phyloP scores from a whole-genome alignment of 2,329 filamentous ascomycete genomes.

The Elsinoe perseae region DNA sequence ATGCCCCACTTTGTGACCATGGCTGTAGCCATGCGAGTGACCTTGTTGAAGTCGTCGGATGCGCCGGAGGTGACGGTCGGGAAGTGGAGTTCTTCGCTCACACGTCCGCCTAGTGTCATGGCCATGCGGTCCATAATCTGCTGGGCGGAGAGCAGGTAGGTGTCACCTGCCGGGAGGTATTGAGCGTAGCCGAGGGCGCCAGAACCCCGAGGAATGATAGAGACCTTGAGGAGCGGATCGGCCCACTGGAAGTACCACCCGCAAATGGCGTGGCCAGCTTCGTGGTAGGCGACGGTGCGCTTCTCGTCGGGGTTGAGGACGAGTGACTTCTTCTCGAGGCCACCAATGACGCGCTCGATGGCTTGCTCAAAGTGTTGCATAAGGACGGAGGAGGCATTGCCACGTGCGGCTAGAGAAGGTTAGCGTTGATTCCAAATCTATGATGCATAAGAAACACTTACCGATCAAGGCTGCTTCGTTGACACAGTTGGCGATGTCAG shows the following conservation, averaged over 20 bases:
- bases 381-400: constrained; percentile 68
- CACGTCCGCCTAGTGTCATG: constrained; percentile 93
- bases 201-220: constrained; percentile 92
- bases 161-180: constrained; percentile 85
- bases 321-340: constrained; percentile 92
- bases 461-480: constrained; percentile 96
- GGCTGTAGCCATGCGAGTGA: constrained; percentile 86
- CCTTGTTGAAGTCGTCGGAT: constrained; percentile 96
- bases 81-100: constrained; percentile 95
- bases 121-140: constrained; percentile 99
- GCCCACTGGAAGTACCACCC: constrained; percentile 96
- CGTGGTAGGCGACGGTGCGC: constrained; percentile 92
- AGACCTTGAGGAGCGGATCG: constrained; percentile 96
- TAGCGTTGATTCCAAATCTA: constrained; percentile 29
- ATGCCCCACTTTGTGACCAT: constrained; percentile 99
- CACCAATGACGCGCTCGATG: constrained; percentile 93
- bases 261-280: constrained; percentile 96
- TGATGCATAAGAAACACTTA: constrained; percentile 41
- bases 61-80: constrained; percentile 92
- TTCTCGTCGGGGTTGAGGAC: constrained; percentile 92
- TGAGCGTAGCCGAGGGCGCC: constrained; percentile 93
- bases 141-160: constrained; percentile 89
- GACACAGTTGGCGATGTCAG: constrained; percentile 96
- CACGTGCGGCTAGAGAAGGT: constrained; percentile 63
- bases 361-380: constrained; percentile 95